A percentile compares a stretch with the other conserved stretches of the same genome.
Conservation (phyloP, 441 rosid species). For the Brassica hybrid region DNA sequence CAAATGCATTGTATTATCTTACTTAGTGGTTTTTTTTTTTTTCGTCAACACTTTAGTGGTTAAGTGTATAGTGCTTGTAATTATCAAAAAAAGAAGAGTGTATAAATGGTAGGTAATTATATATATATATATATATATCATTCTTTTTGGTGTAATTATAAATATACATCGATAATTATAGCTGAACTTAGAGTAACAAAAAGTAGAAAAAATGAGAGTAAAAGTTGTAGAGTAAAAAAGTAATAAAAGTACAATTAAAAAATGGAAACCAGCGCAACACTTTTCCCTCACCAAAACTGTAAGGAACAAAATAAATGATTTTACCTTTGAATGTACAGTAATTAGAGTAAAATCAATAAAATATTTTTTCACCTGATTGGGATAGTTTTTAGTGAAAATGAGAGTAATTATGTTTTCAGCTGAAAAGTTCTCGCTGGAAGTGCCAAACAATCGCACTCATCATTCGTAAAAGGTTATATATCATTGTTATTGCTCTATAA, state of each 20-base stretch:
- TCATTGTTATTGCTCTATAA: background rate
- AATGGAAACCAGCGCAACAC: background rate
- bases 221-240: background rate
- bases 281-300: background rate
- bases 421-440: too few relatives aligned
- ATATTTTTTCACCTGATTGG: too few relatives aligned
- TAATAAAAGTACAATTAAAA: too few relatives aligned
- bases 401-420: too few relatives aligned
- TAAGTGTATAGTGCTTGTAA: background rate
- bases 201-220: background rate
- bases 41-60: constrained; percentile 2
- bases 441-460: too few relatives aligned
- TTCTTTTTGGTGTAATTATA: too few relatives aligned
- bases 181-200: background rate
- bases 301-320: background rate
- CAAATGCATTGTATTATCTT: constrained; percentile 32
- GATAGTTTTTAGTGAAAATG: too few relatives aligned
- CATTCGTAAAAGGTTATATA: too few relatives aligned
- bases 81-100: background rate
- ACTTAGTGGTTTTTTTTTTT: too few relatives aligned
- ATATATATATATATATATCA: too few relatives aligned
- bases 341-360: background rate
- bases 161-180: too few relatives aligned
- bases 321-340: background rate
- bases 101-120: background rate